Percentiles rank a stretch among this genome's conserved stretches.
Conservation (phyloP, 257 asterid genomes). For the Solanum sitiens region DNA sequence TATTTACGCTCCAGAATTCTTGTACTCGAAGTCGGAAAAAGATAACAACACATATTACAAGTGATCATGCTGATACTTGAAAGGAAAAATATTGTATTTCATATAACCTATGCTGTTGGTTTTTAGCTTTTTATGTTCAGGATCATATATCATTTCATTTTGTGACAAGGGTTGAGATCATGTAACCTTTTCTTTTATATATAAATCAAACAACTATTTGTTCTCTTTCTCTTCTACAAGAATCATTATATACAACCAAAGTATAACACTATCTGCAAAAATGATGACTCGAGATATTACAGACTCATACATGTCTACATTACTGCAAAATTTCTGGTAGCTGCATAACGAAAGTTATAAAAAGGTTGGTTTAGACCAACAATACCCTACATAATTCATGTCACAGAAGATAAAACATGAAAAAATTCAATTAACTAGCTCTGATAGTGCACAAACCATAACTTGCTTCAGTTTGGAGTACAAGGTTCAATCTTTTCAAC, state of each 20-base stretch:
- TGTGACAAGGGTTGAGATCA: neutral
- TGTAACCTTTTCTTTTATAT: neutral
- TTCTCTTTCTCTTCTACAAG: neutral
- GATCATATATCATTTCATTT: neutral
- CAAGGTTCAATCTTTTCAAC: constrained; percentile 42
- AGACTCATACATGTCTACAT: neutral
- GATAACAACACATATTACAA: neutral
- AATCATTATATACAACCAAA: neutral
- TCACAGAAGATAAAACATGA: neutral
- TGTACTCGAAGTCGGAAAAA: neutral
- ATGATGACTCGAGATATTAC: neutral
- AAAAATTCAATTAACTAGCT: neutral
- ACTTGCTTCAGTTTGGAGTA: constrained; percentile 3
- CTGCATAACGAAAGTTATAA: neutral
- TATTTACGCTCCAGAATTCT: neutral
- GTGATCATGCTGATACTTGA: neutral
- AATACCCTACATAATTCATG: neutral
- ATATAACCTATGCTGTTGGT: neutral
- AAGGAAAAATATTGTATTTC: neutral
- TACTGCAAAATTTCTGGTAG: neutral
- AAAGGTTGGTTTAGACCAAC: neutral
- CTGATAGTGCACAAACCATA: neutral
- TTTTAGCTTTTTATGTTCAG: neutral
- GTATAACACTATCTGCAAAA: neutral
- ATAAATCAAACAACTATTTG: neutral